These are phyloP conservation scores for Rhizopus sp. DNA, from an alignment of 371 early-diverging fungal genomes.

Conservation along the genomic window DNA sequence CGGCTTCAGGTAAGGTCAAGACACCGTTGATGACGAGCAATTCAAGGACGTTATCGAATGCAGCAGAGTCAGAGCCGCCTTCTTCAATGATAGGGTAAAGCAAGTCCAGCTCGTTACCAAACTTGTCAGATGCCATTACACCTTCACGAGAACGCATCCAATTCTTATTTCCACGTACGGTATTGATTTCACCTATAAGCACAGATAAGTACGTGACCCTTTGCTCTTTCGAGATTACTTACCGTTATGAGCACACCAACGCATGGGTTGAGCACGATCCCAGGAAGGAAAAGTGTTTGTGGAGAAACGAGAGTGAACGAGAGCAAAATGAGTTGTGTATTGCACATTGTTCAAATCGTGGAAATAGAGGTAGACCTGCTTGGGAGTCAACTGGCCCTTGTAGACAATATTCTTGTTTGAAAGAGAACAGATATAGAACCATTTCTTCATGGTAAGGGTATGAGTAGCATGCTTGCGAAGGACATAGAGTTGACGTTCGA, in stretches of 20 bases:
- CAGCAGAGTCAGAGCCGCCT: conserved; percentile 96
- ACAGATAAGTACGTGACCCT: background rate
- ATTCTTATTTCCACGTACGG: conserved; percentile 97
- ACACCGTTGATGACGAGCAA: conserved; percentile 89
- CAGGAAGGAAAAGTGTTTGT: conserved; percentile 98
- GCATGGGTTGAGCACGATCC: conserved; percentile 98
- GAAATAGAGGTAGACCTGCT: conserved; percentile 93
- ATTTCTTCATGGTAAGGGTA: conserved; percentile 73
- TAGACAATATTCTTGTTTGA: conserved; percentile 91
- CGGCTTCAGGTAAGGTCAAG: conserved; percentile 90
- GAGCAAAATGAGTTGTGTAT: conserved; percentile 88
- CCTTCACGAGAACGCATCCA: conserved; percentile 98
- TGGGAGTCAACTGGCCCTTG: conserved; percentile 94
- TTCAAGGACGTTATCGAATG: conserved; percentile 96
- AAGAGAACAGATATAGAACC: conserved; percentile 96
- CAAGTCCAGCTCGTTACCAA: conserved; percentile 77
- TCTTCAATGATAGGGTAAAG: conserved; percentile 95
- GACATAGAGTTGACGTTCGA: conserved; percentile 87
- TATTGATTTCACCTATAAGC: conserved; percentile 90
- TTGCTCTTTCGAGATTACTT: conserved; percentile 23
- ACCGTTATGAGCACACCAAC: conserved; percentile 98
- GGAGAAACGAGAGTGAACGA: conserved; percentile 97
- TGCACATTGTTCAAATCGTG: conserved; percentile 81
- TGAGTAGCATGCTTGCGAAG: conserved; percentile 90
- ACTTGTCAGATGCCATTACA: conserved; percentile 80